Evolutionary conservation across 192 early-diverging fungal genomes (phyloP).

Genomic region (Coemansia sp.): DNA sequence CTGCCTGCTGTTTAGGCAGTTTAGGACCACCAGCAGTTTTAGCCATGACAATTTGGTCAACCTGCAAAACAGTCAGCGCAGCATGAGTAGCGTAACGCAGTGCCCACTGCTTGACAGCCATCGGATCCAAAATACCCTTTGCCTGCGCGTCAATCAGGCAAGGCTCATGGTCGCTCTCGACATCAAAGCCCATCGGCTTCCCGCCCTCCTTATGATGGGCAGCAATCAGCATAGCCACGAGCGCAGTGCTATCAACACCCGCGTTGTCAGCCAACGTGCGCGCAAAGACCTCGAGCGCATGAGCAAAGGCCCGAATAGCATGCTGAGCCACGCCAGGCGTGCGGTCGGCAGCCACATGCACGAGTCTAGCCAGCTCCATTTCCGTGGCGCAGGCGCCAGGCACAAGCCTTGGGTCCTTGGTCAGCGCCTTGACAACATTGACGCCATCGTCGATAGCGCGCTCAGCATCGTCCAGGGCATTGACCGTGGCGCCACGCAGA

Average conservation of each 20-base stretch:
- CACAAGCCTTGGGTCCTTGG: constrained; percentile 82
- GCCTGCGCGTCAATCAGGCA: constrained; percentile 69
- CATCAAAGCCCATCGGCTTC: constrained; percentile 64
- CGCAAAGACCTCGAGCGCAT: constrained; percentile 93
- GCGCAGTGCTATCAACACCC: constrained; percentile 91
- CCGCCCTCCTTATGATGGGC: constrained; percentile 72
- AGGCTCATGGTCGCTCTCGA: constrained; percentile 64
- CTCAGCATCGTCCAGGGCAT: constrained; percentile 96
- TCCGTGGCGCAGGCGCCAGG: constrained; percentile 94
- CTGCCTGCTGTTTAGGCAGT: constrained; percentile 74
- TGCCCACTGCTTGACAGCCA: constrained; percentile 85
- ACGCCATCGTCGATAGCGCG: constrained; percentile 98
- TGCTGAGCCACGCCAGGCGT: constrained; percentile 96
- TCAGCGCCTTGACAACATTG: constrained; percentile 92
- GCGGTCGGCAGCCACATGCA: constrained; percentile 80
- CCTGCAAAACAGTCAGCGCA: constrained; percentile 91
- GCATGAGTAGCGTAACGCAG: constrained; percentile 90
- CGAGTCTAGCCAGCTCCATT: constrained; percentile 85
- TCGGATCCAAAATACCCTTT: constrained; percentile 75
- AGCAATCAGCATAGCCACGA: constrained; percentile 90
- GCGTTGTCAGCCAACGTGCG: constrained; percentile 94
- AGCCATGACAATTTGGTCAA: constrained; percentile 99
- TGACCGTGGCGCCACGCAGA: constrained; percentile 93
- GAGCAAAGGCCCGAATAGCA: constrained; percentile 93
- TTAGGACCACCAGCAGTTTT: constrained; percentile 96